phyloP scores from a whole-genome alignment of 2,329 filamentous ascomycete genomes.

The Aspergillus calidoustus region DNA sequence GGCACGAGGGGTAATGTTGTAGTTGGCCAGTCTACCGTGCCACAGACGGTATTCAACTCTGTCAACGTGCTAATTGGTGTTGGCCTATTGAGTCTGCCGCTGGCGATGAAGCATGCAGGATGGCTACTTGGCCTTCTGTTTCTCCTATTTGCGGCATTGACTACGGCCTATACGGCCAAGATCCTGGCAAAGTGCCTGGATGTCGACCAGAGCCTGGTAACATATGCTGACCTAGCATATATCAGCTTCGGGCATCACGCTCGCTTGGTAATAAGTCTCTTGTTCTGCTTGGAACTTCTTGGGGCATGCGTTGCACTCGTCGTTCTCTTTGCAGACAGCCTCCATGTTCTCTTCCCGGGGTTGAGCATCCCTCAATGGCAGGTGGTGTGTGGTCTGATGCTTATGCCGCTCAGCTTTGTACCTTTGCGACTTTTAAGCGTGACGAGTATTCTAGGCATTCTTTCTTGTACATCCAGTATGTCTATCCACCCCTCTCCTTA shows the following conservation, averaged over 20 bases:
- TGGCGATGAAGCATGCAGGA: constrained; percentile 84
- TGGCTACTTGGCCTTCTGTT: constrained; percentile 83
- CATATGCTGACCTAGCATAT: constrained; percentile 91
- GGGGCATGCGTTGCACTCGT: constrained; percentile 88
- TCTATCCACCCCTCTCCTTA: constrained; percentile 33
- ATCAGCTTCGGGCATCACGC: constrained; percentile 85
- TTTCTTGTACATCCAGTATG: constrained; percentile 86
- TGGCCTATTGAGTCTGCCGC: constrained; percentile 82
- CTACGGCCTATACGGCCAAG: constrained; percentile 84
- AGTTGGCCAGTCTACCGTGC: constrained; percentile 91
- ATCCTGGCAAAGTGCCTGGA: constrained; percentile 88
- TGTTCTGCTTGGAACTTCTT: constrained; percentile 86
- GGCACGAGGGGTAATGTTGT: constrained; percentile 83
- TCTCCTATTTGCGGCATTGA: constrained; percentile 71
- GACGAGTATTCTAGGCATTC: constrained; percentile 89
- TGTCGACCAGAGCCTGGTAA: constrained; percentile 81
- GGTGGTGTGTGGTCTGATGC: constrained; percentile 74
- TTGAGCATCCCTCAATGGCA: constrained; percentile 78
- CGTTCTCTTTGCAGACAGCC: constrained; percentile 90
- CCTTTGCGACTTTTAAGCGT: constrained; percentile 84
- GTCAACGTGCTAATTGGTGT: constrained; percentile 92
- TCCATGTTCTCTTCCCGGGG: constrained; percentile 76
- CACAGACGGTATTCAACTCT: constrained; percentile 95
- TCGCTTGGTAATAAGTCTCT: constrained; percentile 77
- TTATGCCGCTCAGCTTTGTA: constrained; percentile 82